Evolutionary conservation across 2,329 filamentous ascomycete species (phyloP), one percentile per base, ranked within the genome.

Genomic region (Chaetomium globosum): DNA sequence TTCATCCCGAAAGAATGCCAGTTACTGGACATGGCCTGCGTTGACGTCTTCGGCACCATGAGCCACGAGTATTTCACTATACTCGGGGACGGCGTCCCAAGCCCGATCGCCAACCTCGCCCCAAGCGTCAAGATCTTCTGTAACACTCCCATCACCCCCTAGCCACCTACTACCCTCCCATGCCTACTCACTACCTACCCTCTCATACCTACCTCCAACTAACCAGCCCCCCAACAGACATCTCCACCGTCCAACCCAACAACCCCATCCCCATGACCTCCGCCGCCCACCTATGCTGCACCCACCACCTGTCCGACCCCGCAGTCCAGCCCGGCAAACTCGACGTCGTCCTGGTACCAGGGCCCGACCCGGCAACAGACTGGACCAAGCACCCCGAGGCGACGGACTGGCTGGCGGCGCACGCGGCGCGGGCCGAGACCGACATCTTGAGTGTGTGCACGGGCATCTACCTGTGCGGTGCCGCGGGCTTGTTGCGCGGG

Each of bases 371-470:
- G 0, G 36, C 26, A 0, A 64, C 59, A 2, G 64, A 61, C 6
- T 78, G 76, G 4, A 21, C 76, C 58, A 55, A 55, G 19, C 30
- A 51, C n/a, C 51, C n/a, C 51, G 75, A 73, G 0, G 75, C 73
- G 1, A 67, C 79, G n/a, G 73, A 73, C 48, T 85, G 82, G 78
- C 69, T 85, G 53, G 72, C 73, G 8, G 71, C 60, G 3, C 83
- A 85, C 64, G 76, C 70, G 9, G 72, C 73, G 56, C 72, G 72
- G 1, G 65, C 73, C 4, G 75, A 69, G 5, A 80, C 80, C 13
- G 83, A 85, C 65, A 76, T 86, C 48, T 72, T 85, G 65, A 79
- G 79, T 66, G 77, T 85, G 10, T 86, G 83, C 73, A 83, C 82
- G 3, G 83, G 82, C 0, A 77, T 81, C 28, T 78, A 80, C 43